phyloP scores from a whole-genome alignment of 306 rosid species.

The Cicer yamashitae region DNA sequence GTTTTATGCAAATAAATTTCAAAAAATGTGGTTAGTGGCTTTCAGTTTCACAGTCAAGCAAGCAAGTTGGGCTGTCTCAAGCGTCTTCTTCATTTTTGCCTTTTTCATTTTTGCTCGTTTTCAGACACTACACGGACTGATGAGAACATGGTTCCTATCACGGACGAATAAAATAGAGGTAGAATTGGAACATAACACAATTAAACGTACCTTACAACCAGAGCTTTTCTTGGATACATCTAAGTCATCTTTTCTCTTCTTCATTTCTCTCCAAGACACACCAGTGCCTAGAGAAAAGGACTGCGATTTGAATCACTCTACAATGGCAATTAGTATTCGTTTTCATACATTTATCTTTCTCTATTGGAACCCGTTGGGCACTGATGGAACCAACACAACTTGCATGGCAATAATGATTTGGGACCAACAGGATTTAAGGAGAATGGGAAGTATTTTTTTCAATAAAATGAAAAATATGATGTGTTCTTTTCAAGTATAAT shows the following conservation, averaged over 20 bases:
- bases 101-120: too few species aligned
- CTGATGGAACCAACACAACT: background rate
- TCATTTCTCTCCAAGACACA: background rate
- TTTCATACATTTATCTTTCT: background rate
- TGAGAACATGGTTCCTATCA: too few species aligned
- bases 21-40: background rate
- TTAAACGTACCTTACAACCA: too few species aligned
- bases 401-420: background rate
- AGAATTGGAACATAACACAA: too few species aligned
- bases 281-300: background rate
- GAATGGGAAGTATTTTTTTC: background rate
- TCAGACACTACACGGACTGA: too few species aligned
- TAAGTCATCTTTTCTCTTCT: background rate
- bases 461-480: background rate
- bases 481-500: slow-evolving; percentile 13
- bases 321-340: background rate
- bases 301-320: background rate
- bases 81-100: background rate
- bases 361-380: background rate
- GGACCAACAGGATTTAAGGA: background rate
- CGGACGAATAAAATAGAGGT: too few species aligned
- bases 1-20: slow-evolving; percentile 8
- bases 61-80: background rate
- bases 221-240: too few species aligned
- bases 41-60: background rate